phyloP scores from a whole-genome alignment of 73 alveolate genomes.

The Breviolum minutum region DNA sequence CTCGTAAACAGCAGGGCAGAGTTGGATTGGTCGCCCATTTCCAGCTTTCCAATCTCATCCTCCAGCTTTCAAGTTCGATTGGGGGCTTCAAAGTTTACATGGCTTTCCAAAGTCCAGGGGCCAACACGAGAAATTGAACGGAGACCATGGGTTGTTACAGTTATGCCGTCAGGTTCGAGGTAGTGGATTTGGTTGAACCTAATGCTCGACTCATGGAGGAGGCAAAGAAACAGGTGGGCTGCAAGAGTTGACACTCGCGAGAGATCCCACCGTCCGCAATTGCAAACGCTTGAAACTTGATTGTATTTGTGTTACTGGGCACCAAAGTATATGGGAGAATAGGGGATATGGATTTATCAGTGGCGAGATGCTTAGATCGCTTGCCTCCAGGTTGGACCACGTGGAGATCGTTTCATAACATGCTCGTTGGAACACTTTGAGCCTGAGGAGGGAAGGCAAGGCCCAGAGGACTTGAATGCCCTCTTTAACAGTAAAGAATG shows the following conservation, averaged over 20 bases:
- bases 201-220: constrained; percentile 37
- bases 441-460: constrained; percentile 53
- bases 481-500: not conserved
- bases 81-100: not conserved
- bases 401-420: constrained; percentile 57
- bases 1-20: not conserved
- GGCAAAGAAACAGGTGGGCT: not conserved
- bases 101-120: not conserved
- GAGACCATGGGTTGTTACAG: not conserved
- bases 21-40: not conserved
- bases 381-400: not conserved
- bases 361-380: too few species aligned
- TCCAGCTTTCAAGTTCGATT: not conserved
- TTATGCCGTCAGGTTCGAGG: not conserved
- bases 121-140: not conserved
- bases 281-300: too few species aligned
- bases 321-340: too few species aligned
- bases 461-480: not conserved
- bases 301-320: too few species aligned
- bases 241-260: too few species aligned
- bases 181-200: constrained; percentile 45
- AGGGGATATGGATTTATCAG: too few species aligned
- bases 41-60: not conserved
- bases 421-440: constrained; percentile 57
- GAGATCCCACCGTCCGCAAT: too few species aligned